Evolutionary conservation across 306 rosid species (phyloP).

Genomic region (Vigna reflexopilosa): DNA sequence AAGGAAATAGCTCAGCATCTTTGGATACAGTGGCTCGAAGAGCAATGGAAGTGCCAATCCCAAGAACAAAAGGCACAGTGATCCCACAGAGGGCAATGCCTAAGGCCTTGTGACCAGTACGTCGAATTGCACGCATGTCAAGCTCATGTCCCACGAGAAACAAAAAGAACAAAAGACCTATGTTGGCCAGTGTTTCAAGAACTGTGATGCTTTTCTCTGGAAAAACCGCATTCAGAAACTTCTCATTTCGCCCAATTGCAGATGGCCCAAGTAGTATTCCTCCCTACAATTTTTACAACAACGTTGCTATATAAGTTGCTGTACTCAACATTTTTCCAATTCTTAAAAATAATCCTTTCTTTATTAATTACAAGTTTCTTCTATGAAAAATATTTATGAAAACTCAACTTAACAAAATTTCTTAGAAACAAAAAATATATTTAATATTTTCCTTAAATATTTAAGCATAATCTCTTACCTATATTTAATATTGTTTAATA

Average conservation of each 20-base stretch:
- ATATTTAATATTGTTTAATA: no score
- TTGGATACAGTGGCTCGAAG: conserved; percentile 60
- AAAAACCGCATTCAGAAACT: conserved; percentile 53
- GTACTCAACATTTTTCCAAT: not conserved
- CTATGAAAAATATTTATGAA: no score
- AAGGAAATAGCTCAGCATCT: conserved; percentile 50
- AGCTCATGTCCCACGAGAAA: conserved; percentile 80
- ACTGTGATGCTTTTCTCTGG: conserved; percentile 66
- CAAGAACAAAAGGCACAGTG: conserved; percentile 64
- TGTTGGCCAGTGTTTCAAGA: conserved; percentile 69
- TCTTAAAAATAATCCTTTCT: no score
- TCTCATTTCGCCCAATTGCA: conserved; percentile 59
- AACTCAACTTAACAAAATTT: no score
- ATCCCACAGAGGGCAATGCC: conserved; percentile 65
- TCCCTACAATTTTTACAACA: conserved; percentile 50
- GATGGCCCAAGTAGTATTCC: conserved; percentile 76
- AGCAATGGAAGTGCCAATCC: conserved; percentile 64
- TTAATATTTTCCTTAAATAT: no score
- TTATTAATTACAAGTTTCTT: not conserved
- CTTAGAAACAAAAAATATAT: no score
- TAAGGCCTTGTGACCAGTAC: conserved; percentile 60
- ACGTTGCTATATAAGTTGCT: no score
- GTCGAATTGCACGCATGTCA: conserved; percentile 59
- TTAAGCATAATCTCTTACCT: no score
- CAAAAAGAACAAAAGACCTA: conserved; percentile 70